Evolutionary conservation across 352 stramenopile species (phyloP).

Genomic region (Globisporangium apiculatum): DNA sequence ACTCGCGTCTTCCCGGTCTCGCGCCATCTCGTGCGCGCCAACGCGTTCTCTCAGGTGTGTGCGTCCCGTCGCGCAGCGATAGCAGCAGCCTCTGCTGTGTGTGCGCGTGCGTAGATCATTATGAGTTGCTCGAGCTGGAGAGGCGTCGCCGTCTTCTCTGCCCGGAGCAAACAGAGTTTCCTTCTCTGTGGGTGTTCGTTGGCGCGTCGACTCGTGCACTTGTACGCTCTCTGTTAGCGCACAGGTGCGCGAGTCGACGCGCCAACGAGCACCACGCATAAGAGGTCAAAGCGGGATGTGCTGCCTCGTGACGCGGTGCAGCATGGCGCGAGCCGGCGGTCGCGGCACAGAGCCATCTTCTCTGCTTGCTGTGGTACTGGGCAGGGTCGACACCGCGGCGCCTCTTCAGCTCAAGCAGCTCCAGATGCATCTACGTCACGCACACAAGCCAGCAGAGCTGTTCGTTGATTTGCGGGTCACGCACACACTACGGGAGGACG

Average conservation of each 20-base stretch:
- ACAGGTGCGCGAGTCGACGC: not conserved
- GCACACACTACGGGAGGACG: too few relatives aligned
- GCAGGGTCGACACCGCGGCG: slow-evolving; percentile 1
- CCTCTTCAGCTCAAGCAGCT: not conserved
- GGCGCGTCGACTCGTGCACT: not conserved
- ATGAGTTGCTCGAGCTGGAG: slow-evolving; percentile 83
- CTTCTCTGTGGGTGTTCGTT: slow-evolving; percentile 70
- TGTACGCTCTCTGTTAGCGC: not conserved
- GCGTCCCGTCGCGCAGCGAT: not conserved
- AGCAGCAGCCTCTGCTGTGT: not conserved
- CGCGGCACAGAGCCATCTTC: slow-evolving; percentile 26
- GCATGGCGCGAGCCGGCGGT: slow-evolving; percentile 4
- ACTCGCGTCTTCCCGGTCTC: not conserved
- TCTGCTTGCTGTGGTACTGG: slow-evolving; percentile 25
- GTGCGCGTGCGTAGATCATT: slow-evolving; percentile 9
- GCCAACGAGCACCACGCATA: slow-evolving; percentile 33
- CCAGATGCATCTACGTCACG: not conserved
- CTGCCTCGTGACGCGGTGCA: not conserved
- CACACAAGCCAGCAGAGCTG: too few relatives aligned
- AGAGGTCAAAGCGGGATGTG: slow-evolving; percentile 17
- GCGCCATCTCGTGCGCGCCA: too few relatives aligned
- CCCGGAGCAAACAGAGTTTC: slow-evolving; percentile 85
- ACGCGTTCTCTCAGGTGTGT: slow-evolving; percentile 6
- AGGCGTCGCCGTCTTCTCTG: slow-evolving; percentile 60
- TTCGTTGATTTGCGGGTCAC: too few relatives aligned